These are phyloP conservation scores for Mortierella sp. DNA, from an alignment of 371 early-diverging fungal species.

Conservation along the genomic window DNA sequence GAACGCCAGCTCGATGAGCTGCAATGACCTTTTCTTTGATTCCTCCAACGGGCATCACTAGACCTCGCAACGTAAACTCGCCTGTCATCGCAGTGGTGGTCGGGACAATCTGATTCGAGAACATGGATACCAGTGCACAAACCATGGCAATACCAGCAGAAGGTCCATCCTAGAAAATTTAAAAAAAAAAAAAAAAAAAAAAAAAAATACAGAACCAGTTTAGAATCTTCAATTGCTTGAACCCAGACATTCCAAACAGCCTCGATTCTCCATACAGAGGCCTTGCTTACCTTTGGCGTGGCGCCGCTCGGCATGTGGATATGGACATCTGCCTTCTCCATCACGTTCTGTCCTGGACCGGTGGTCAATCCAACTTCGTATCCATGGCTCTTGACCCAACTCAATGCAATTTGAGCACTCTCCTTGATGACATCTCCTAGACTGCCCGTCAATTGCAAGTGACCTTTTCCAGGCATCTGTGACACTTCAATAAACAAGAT, in stretches of 20 bases:
- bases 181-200: neutral
- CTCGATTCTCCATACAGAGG: too few relatives aligned
- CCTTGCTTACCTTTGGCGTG: slow-evolving; percentile 65
- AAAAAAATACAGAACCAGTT: neutral
- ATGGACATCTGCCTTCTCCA: slow-evolving; percentile 73
- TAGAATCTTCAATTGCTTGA: too few relatives aligned
- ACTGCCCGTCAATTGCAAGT: slow-evolving; percentile 79
- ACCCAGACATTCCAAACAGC: neutral
- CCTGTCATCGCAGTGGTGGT: slow-evolving; percentile 84
- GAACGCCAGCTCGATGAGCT: slow-evolving; percentile 84
- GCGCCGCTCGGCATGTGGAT: slow-evolving; percentile 90
- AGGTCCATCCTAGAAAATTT: slow-evolving; percentile 75
- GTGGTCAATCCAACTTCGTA: slow-evolving; percentile 64
- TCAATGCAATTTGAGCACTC: slow-evolving; percentile 81
- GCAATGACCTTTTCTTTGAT: slow-evolving; percentile 89
- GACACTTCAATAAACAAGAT: slow-evolving; percentile 84
- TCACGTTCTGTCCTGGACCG: slow-evolving; percentile 42
- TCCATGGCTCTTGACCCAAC: slow-evolving; percentile 86
- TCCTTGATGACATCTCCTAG: slow-evolving; percentile 91
- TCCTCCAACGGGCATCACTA: slow-evolving; percentile 87
- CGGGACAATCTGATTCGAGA: slow-evolving; percentile 68
- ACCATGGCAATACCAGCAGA: slow-evolving; percentile 78
- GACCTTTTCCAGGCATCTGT: slow-evolving; percentile 79
- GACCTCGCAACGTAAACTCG: slow-evolving; percentile 86
- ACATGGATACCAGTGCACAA: slow-evolving; percentile 80